Evolutionary conservation across 306 rosid species (phyloP), one percentile per base, ranked within the genome.

Genomic region (Vigna angularis): DNA sequence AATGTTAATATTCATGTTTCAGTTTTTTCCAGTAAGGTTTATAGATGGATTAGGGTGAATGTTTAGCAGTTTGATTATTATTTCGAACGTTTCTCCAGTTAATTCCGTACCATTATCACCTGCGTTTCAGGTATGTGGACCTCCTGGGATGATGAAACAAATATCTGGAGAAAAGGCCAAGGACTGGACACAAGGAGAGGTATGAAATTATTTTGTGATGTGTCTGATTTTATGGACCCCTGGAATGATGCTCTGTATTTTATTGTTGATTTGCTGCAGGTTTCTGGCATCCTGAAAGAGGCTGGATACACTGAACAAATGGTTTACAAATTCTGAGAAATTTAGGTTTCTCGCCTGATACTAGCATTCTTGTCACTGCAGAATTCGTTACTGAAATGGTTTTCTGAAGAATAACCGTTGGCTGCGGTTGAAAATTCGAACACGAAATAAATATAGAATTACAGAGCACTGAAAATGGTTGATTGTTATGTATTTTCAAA

Each of bases 131-230:
- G 96, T 93, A 26, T 96, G 99, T 75, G 99, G 97, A 6, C 99
- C 99, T 45, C 99, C 99, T 38, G 99, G 99, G 45, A 81, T 96
- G 98, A 89, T 93, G 94, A 78, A 86, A 48, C 91, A 93, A 77
- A 58, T 93, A 83, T 96, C 98, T 16, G 99, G 99, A 79, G 98
- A 83, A 49, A 96, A 93, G 87, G 98, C 96, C 53, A 80, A 85
- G 85, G 99, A 96, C 79, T 66, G 87, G 86, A 57, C 97, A 17
- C 99, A 96, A 83, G 99, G 98, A 85, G 99, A 96, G 98, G 99
- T 96, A 87, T 75, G 62, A 22, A 42, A 70, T 61, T 66, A 9
- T 38, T n/a, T 59, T 63, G 49, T n/a, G 24, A 24, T 76, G 58
- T 9, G n/a, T 70, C 18, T 17, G 86, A 50, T 61, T 44, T 51